These are phyloP conservation scores for Cryptosporidium tyzzeri DNA, from an alignment of 169 alveolate genomes.

Conservation along the genomic window DNA sequence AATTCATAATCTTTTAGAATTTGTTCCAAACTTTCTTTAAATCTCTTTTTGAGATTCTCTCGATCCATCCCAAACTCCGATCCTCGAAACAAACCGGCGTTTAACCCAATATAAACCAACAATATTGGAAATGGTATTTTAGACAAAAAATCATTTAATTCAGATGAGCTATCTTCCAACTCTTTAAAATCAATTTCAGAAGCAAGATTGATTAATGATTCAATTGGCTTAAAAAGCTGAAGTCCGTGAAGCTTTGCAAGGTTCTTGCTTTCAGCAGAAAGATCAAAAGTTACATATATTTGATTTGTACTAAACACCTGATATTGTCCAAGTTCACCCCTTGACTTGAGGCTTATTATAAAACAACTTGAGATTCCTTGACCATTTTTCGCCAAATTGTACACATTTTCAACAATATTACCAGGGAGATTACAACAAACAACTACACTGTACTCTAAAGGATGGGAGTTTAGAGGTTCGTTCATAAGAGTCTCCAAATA, in stretches of 20 bases:
- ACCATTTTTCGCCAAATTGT: neutral
- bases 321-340: conserved; percentile 26
- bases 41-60: neutral
- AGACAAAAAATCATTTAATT: neutral
- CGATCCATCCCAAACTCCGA: neutral
- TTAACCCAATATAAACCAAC: conserved; percentile 3
- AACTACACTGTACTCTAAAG: neutral
- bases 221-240: conserved; percentile 43
- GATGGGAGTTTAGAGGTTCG: neutral
- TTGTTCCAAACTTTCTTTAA: neutral
- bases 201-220: neutral
- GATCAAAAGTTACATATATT: conserved; percentile 7
- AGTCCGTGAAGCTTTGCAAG: conserved; percentile 30
- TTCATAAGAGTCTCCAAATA: neutral
- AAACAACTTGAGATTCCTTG: neutral
- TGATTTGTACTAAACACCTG: conserved; percentile 10
- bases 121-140: conserved; percentile 50
- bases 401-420: neutral
- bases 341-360: conserved; percentile 36
- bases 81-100: neutral
- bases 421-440: conserved; percentile 40
- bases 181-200: conserved; percentile 15
- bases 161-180: neutral
- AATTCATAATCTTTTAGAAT: neutral
- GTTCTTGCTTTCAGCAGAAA: conserved; percentile 36